A percentile compares a stretch with the other conserved stretches of the same genome.
Evolutionary conservation across 2,329 filamentous ascomycete genomes (phyloP).

Genomic region (Zalaria obscura): DNA sequence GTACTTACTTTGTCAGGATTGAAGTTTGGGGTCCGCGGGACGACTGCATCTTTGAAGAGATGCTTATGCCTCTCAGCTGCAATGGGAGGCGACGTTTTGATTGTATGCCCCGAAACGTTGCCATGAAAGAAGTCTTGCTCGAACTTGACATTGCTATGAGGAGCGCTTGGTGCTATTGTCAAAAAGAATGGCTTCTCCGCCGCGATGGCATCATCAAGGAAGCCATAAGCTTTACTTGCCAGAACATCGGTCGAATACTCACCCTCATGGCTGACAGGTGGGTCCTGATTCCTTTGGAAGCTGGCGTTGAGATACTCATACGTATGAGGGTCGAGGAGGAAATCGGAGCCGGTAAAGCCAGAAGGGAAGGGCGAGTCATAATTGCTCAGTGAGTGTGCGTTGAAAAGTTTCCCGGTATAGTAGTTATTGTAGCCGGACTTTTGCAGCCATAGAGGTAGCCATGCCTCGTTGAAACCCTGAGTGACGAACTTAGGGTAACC

Average conservation of each 20-base stretch:
- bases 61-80: constrained; percentile 46
- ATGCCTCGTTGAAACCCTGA: constrained; percentile 51
- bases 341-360: constrained; percentile 43
- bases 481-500: constrained; percentile 53
- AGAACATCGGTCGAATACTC: constrained; percentile 46
- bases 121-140: constrained; percentile 16
- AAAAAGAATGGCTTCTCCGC: constrained; percentile 51
- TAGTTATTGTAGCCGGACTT: constrained; percentile 55
- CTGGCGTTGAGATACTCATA: constrained; percentile 55
- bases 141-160: constrained; percentile 43
- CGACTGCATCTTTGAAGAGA: constrained; percentile 44
- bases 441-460: constrained; percentile 59
- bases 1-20: constrained; percentile 39
- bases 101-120: constrained; percentile 9
- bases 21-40: constrained; percentile 51
- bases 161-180: constrained; percentile 49
- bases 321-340: constrained; percentile 43
- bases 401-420: constrained; percentile 59
- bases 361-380: constrained; percentile 43
- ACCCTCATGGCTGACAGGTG: constrained; percentile 40
- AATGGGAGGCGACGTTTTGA: constrained; percentile 34
- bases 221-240: constrained; percentile 41
- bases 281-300: constrained; percentile 45
- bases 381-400: constrained; percentile 45
- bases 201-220: constrained; percentile 45